Evolutionary conservation across 148 eudicot species (phyloP), one percentile per base, ranked within the genome.

Genomic region (Spergularia marina): DNA sequence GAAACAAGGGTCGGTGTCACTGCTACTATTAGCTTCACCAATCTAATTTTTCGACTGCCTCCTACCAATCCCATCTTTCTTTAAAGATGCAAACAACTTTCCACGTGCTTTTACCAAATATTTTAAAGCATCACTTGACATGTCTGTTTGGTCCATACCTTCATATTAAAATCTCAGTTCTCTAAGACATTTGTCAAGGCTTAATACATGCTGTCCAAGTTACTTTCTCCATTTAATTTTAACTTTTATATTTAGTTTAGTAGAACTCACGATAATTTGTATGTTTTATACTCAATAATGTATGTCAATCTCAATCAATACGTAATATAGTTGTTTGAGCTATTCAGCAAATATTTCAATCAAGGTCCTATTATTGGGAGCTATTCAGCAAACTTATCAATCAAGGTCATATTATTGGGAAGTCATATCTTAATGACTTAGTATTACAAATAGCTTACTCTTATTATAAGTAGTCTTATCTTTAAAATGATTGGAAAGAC

Each of bases 91-190:
- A 68, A 68, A 68, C 56, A 47, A 12, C 71, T 49, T 68, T 12
- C 55, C 71, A 68, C 71, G 71, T 68, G 71, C 71, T 47, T 68
- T 20, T 51, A 49, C 55, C 56, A 49, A 49, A 68, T 68, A 17
- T 30, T 68, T 40, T 47, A 55, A 68, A 68, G 56, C 71, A 68
- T 68, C 71, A 20, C 56, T 18, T 68, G 56, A 68, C 47, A 18
- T 68, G 53, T 72, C 57, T 36, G 25, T 72, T 55, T 72, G 74
- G 74, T 18, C 74, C 74, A 72, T 39, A 36, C 65, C 44, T 72
- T 55, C 47, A 52, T 30, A 44, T 47, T 66, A 68, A 11, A n/a
- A 68, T 39, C 71, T 47, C 25, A 5, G 12, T 12, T 9, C 56
- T 20, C 71, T 12, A 68, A 14, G 70, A 30, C 10, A 66, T 66